Conservation (phyloP, 352 stramenopile species). For the Halophytophthora polymorphica region DNA sequence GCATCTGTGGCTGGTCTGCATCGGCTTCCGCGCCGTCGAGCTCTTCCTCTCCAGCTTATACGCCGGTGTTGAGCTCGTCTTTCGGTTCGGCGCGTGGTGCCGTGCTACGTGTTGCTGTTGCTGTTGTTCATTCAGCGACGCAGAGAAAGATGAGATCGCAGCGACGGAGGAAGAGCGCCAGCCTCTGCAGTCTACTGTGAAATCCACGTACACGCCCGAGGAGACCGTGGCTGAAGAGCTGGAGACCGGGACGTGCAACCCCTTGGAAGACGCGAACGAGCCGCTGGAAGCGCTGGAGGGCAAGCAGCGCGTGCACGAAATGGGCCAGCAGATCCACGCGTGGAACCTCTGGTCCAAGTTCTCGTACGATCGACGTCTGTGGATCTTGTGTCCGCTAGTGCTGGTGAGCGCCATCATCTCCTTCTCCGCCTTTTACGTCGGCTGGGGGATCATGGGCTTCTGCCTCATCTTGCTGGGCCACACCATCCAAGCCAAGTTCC, state of each 20-base stretch:
- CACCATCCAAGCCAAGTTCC: constrained; percentile 81
- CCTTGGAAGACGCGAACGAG: constrained; percentile 49
- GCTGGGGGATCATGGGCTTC: constrained; percentile 81
- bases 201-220: constrained; percentile 10
- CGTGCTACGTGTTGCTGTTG: constrained; percentile 12
- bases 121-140: not conserved
- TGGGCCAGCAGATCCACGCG: constrained; percentile 40
- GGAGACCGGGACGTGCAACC: constrained; percentile 16
- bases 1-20: constrained; percentile 80
- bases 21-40: constrained; percentile 79
- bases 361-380: constrained; percentile 58
- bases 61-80: constrained; percentile 36
- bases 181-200: constrained; percentile 17
- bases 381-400: constrained; percentile 66
- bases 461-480: constrained; percentile 74
- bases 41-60: constrained; percentile 68
- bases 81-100: constrained; percentile 21
- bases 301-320: constrained; percentile 44
- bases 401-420: constrained; percentile 81
- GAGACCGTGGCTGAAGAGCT: not conserved
- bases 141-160: not conserved
- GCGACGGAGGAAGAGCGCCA: constrained; percentile 22
- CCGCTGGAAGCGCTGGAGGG: constrained; percentile 58
- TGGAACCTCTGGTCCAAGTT: constrained; percentile 82
- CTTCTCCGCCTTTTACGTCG: constrained; percentile 74